A percentile compares a stretch with the other conserved stretches of the same genome.
phyloP scores from a whole-genome alignment of 768 basidiomycete species.

The Cystobasidium ongulense region DNA sequence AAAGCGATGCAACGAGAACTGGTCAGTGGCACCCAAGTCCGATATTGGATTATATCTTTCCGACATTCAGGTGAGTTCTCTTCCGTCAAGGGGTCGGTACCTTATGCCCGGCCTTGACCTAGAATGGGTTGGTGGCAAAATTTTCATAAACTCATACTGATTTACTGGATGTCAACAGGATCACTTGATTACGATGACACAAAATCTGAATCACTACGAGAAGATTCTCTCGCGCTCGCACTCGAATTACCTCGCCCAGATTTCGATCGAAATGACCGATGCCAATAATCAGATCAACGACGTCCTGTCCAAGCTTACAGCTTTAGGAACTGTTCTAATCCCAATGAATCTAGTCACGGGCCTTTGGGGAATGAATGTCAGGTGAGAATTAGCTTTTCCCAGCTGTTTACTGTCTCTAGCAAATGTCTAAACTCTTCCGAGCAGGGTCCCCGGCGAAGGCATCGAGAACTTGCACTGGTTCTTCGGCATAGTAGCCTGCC shows the following conservation, averaged over 20 bases:
- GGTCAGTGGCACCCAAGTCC: constrained; percentile 93
- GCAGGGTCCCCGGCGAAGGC: constrained; percentile 77
- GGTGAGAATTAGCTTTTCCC: not conserved
- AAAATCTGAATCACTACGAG: constrained; percentile 98
- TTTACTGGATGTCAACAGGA: constrained; percentile 51
- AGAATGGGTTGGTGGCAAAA: not conserved
- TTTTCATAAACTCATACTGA: not conserved
- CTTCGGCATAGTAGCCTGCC: constrained; percentile 66
- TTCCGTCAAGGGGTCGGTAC: too few relatives aligned
- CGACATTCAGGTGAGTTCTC: constrained; percentile 69
- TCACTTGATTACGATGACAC: constrained; percentile 99
- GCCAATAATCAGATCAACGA: constrained; percentile 99
- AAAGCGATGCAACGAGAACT: constrained; percentile 96
- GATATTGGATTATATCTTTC: constrained; percentile 95
- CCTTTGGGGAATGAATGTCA: constrained; percentile 42
- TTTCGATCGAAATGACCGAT: constrained; percentile 99
- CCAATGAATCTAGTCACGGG: constrained; percentile 78
- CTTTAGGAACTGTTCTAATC: constrained; percentile 91
- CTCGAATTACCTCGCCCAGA: constrained; percentile 98
- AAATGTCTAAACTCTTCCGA: constrained; percentile 58
- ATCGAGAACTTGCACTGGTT: constrained; percentile 51
- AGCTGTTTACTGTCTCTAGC: constrained; percentile 83
- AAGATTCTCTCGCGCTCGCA: constrained; percentile 98
- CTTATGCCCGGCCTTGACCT: too few relatives aligned
- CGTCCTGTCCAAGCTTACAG: constrained; percentile 91